Evolutionary conservation across 2,329 filamentous ascomycete genomes (phyloP), one percentile per base, ranked within the genome.

Genomic region (Geosmithia putterillii): DNA sequence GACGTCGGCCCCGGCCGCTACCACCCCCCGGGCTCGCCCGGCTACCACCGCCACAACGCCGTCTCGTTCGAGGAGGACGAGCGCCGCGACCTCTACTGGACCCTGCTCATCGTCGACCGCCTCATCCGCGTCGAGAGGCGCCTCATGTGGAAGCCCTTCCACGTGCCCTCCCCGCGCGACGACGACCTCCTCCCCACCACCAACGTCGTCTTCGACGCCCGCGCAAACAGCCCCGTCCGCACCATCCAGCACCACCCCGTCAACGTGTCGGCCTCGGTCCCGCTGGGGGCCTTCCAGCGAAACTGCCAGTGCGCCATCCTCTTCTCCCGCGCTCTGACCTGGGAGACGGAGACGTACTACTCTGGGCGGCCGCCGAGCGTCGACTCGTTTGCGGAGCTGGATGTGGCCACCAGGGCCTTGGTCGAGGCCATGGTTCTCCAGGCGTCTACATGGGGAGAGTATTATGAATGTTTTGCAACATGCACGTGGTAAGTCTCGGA

Each of bases 51-150:
- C 28, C 28, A 32, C 4, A 14, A 9, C 28, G 28, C 15, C 10
- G 28, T 32, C 5, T 32, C 28, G 6, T 9, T 12, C 6, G 56
- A 59, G 35, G 61, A 65, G 18, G 61, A 69, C 46, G 63, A 66
- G 47, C 57, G 55, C 6, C 57, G 63, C 39, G 58, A 61, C 37
- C 50, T 67, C 23, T 69, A 66, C 57, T 69, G 65, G 65, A 60
- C 58, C 2, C 52, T 68, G 37, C 62, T 69, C 45, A 63, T 68
- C 17, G 52, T 68, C 23, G 65, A 69, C 45, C 63, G 53, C 32
- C 52, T 61, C 32, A 50, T 57, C 23, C 59, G 61, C 36, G 54
- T 58, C 37, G 57, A 62, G 45, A 54, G 51, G 40, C 49, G 49
- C 41, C 53, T 59, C 22, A 53, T 56, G 35, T 53, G 51, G 48